Evolutionary conservation across 2,329 filamentous ascomycete genomes (phyloP).

Genomic region (Nannizziopsis arthrosporioides): DNA sequence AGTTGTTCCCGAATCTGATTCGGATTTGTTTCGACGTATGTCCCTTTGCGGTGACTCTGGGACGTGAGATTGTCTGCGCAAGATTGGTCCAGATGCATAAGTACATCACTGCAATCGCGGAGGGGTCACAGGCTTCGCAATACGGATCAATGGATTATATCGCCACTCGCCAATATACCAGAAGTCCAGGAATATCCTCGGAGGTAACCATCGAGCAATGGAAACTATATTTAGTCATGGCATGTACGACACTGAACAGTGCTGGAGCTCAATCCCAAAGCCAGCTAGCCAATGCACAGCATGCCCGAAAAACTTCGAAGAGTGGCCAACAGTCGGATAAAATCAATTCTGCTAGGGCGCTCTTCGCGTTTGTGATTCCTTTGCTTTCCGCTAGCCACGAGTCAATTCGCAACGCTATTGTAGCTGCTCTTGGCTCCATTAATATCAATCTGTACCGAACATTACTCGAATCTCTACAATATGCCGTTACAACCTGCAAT

Average conservation of each 20-base stretch:
- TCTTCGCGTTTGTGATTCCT: slow-evolving; percentile 87
- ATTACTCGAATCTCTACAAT: slow-evolving; percentile 77
- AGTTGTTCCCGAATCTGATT: slow-evolving; percentile 91
- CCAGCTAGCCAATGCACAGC: slow-evolving; percentile 54
- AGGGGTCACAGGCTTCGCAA: slow-evolving; percentile 29
- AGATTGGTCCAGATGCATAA: slow-evolving; percentile 88
- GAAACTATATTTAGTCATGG: slow-evolving; percentile 95
- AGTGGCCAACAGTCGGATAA: slow-evolving; percentile 55
- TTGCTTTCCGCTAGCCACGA: slow-evolving; percentile 68
- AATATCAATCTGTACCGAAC: slow-evolving; percentile 89
- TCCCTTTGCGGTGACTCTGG: slow-evolving; percentile 79
- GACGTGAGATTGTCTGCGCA: slow-evolving; percentile 83
- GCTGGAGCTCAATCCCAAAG: slow-evolving; percentile 53
- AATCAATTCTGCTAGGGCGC: slow-evolving; percentile 72
- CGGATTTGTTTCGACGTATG: slow-evolving; percentile 83
- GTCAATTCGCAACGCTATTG: slow-evolving; percentile 78
- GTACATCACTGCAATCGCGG: slow-evolving; percentile 65
- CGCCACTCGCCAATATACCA: slow-evolving; percentile 31
- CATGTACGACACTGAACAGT: slow-evolving; percentile 86
- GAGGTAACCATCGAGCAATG: slow-evolving; percentile 91
- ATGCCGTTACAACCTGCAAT: slow-evolving; percentile 72
- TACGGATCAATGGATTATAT: slow-evolving; percentile 27
- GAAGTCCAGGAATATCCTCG: slow-evolving; percentile 45
- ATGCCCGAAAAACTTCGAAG: slow-evolving; percentile 69
- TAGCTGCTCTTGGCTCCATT: slow-evolving; percentile 83